A percentile compares a stretch with the other conserved stretches of the same genome.
Conservation (phyloP, 345 rosid species). For the Bruguiera parviflora region DNA sequence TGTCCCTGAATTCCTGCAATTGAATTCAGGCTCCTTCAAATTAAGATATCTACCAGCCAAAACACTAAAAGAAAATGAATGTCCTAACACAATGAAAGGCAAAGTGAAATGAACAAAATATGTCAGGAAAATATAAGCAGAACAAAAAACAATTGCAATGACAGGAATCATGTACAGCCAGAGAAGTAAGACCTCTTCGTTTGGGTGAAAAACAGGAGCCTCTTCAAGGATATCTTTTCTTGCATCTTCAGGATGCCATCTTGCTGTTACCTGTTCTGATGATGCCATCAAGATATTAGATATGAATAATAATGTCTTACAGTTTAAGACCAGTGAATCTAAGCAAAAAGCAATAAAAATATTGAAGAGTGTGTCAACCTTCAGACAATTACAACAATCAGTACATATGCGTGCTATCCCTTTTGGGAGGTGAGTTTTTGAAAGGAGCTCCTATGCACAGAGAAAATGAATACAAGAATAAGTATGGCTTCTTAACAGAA, state of each 20-base stretch:
- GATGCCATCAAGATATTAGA: conserved; percentile 16
- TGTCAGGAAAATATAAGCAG: conserved; percentile 6
- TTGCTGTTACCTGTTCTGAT: conserved; percentile 35
- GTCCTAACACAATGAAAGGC: no score
- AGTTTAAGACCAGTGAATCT: not conserved
- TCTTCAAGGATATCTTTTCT: conserved; percentile 40
- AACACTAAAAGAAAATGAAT: not conserved
- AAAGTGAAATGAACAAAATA: conserved; percentile 13
- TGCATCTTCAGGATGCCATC: conserved; percentile 34
- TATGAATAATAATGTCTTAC: conserved; percentile 2
- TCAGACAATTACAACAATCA: conserved; percentile 24
- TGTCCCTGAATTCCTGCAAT: conserved; percentile 67
- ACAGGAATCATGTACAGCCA: conserved; percentile 11
- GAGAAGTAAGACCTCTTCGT: conserved; percentile 50
- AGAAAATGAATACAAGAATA: not conserved
- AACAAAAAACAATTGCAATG: conserved; percentile 18
- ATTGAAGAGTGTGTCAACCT: conserved; percentile 23
- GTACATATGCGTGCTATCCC: conserved; percentile 26
- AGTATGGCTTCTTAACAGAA: not conserved
- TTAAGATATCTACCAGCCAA: conserved; percentile 9
- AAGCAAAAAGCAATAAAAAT: not conserved
- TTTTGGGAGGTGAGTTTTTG: conserved; percentile 22
- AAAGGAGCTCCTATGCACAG: conserved; percentile 23
- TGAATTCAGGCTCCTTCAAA: conserved; percentile 20
- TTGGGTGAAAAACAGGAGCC: conserved; percentile 62